A percentile compares a stretch with the other conserved stretches of the same genome.
These are phyloP conservation scores for Malbranchea cinnamomea DNA, from an alignment of 2,329 filamentous ascomycete species.

Conservation along the genomic window DNA sequence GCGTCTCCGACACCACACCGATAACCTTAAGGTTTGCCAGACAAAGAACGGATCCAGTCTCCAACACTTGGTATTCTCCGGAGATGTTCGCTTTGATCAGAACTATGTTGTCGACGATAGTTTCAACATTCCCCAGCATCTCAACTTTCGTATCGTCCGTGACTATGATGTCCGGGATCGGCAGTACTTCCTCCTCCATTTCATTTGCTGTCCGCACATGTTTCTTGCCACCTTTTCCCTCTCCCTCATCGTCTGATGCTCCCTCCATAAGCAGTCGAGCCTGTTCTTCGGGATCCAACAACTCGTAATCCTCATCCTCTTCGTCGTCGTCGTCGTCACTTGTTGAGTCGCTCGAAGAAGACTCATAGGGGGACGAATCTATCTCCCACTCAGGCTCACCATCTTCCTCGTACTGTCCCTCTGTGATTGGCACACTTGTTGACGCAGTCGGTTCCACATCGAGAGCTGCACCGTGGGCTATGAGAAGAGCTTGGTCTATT, in stretches of 20 bases:
- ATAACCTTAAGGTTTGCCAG: conserved; percentile 59
- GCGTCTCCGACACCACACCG: conserved; percentile 68
- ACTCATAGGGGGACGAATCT: conserved; percentile 63
- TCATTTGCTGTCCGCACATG: conserved; percentile 75
- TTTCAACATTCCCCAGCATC: conserved; percentile 59
- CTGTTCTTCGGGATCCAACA: conserved; percentile 68
- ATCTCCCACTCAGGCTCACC: conserved; percentile 64
- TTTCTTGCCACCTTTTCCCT: conserved; percentile 24
- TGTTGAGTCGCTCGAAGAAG: conserved; percentile 44
- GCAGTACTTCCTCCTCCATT: conserved; percentile 43
- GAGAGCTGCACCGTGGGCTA: conserved; percentile 1
- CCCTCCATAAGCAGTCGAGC: conserved; percentile 77
- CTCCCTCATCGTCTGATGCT: conserved; percentile 62
- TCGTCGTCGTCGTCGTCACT: conserved; percentile 42
- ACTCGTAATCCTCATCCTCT: conserved; percentile 49
- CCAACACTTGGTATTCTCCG: conserved; percentile 72
- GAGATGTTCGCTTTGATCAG: conserved; percentile 65
- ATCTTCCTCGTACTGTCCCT: conserved; percentile 10
- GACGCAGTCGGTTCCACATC: conserved; percentile 4
- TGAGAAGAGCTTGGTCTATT: conserved; percentile 2
- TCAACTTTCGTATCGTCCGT: conserved; percentile 63
- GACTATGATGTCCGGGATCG: conserved; percentile 65
- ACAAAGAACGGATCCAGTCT: conserved; percentile 72
- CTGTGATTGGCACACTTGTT: conserved; percentile 2
- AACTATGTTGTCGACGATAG: conserved; percentile 61